Conservation (phyloP, 2,329 filamentous ascomycete species). For the Scytalidium sp. region DNA sequence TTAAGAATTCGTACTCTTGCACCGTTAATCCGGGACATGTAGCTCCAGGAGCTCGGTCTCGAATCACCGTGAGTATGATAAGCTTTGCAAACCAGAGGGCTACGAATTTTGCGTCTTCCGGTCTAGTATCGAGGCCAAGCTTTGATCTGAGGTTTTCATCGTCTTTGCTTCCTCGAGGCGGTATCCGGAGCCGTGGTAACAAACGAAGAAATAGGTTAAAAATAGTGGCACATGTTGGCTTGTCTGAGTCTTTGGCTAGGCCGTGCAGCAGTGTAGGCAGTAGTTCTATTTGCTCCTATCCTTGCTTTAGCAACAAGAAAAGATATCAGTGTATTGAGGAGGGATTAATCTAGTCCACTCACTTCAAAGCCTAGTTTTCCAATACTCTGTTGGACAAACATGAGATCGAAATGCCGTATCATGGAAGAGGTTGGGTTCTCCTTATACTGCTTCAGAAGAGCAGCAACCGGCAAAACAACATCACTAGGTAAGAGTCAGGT, state of each 20-base stretch:
- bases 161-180: conserved; percentile 74
- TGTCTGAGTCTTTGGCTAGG: conserved; percentile 57
- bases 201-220: conserved; percentile 82
- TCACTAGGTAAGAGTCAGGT: conserved; percentile 28
- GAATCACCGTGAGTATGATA: conserved; percentile 60
- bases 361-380: conserved; percentile 51
- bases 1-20: conserved; percentile 68
- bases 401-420: conserved; percentile 82
- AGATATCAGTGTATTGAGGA: background rate
- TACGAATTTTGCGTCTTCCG: conserved; percentile 70
- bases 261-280: conserved; percentile 68
- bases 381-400: conserved; percentile 85
- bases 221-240: conserved; percentile 57
- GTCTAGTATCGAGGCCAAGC: conserved; percentile 60
- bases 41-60: conserved; percentile 24
- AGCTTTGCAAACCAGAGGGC: conserved; percentile 75
- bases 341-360: conserved; percentile 37
- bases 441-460: conserved; percentile 87
- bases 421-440: conserved; percentile 64
- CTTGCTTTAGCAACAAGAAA: conserved; percentile 19
- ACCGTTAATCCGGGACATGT: conserved; percentile 55
- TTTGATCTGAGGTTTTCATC: conserved; percentile 65
- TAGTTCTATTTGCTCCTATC: conserved; percentile 64
- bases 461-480: conserved; percentile 78
- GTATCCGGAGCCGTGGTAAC: conserved; percentile 68